These are phyloP conservation scores for Populus pruinosa DNA, from an alignment of 345 rosid species.

Conservation along the genomic window DNA sequence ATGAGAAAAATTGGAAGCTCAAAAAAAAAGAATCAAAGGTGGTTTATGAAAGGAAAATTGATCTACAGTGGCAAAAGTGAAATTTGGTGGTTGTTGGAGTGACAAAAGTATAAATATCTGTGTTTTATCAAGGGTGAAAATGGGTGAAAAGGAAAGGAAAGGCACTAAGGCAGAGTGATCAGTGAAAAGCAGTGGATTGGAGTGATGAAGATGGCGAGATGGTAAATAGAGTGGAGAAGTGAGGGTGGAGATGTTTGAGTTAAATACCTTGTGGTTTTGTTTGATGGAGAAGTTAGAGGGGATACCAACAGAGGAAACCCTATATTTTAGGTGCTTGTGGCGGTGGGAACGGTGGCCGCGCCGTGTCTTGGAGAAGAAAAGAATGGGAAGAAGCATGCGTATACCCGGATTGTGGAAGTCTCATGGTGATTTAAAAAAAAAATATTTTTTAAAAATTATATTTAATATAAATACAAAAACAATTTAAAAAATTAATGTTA, in stretches of 20 bases:
- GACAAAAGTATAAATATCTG: not conserved
- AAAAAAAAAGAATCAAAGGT: not conserved
- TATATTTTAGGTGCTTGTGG: constrained; percentile 1
- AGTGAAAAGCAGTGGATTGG: not conserved
- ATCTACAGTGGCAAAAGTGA: not conserved
- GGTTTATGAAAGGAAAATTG: not conserved
- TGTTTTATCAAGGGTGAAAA: too few relatives aligned
- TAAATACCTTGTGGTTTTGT: not conserved
- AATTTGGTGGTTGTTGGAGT: not conserved
- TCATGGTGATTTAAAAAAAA: too few relatives aligned
- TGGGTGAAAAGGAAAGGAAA: too few relatives aligned
- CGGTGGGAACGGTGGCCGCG: not conserved
- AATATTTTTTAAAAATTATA: too few relatives aligned
- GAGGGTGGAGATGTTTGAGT: too few relatives aligned
- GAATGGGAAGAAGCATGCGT: not conserved
- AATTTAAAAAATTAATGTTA: too few relatives aligned
- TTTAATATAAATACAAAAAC: too few relatives aligned
- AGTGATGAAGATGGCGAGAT: not conserved
- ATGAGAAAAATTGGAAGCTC: not conserved
- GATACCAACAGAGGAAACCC: not conserved
- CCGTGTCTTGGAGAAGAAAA: constrained; percentile 2
- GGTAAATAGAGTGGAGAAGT: not conserved
- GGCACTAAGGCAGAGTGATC: too few relatives aligned
- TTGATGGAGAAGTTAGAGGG: not conserved
- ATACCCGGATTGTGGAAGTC: too few relatives aligned